Evolutionary conservation across 2,329 filamentous ascomycete species (phyloP).

Genomic region (Pseudogymnoascus sp.): DNA sequence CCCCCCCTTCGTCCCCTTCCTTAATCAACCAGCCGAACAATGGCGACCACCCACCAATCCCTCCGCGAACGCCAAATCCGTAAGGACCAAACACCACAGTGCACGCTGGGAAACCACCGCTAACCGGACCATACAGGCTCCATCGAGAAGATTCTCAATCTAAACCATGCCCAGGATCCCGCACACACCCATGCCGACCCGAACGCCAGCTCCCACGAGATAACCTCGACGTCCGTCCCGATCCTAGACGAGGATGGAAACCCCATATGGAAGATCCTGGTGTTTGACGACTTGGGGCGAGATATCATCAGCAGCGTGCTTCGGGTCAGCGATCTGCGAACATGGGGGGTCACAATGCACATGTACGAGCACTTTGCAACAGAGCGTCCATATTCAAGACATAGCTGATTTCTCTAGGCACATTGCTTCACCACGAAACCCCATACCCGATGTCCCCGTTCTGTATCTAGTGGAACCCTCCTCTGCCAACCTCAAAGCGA

Average conservation of each 20-base stretch:
- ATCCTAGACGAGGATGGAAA: conserved; percentile 82
- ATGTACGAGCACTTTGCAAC: conserved; percentile 62
- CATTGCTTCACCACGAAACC: conserved; percentile 71
- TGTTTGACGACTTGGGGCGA: conserved; percentile 85
- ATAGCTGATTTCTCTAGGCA: conserved; percentile 47
- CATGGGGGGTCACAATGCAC: conserved; percentile 95
- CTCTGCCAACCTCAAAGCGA: conserved; percentile 67
- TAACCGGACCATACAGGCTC: conserved; percentile 51
- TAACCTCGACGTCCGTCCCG: conserved; percentile 63
- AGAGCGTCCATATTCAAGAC: background rate
- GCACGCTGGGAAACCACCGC: background rate
- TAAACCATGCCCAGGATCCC: conserved; percentile 64
- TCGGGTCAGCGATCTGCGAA: conserved; percentile 83
- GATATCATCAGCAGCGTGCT: conserved; percentile 97
- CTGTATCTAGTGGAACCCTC: conserved; percentile 95
- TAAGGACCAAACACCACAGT: conserved; percentile 32
- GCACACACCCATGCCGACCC: conserved; percentile 55
- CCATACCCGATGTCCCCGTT: conserved; percentile 92
- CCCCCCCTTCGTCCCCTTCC: background rate
- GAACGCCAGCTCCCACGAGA: conserved; percentile 48
- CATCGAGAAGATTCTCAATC: conserved; percentile 90
- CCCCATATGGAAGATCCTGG: conserved; percentile 94
- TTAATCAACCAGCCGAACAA: background rate
- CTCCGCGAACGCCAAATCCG: conserved; percentile 68
- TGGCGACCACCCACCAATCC: conserved; percentile 29